phyloP scores from a whole-genome alignment of 257 asterid genomes.

The Phtheirospermum japonicum region DNA sequence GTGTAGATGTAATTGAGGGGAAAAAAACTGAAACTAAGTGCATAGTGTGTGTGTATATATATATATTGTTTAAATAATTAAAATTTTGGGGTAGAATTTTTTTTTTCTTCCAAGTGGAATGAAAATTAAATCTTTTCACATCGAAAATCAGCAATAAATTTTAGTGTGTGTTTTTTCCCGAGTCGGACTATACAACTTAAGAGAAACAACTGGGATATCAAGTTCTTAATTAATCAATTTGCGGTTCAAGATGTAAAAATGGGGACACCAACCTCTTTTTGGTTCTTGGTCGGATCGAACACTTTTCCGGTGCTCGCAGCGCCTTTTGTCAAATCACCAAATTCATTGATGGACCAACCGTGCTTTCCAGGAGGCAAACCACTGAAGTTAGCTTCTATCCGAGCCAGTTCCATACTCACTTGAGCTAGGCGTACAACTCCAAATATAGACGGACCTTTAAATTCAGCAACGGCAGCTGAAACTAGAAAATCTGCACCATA shows the following conservation, averaged over 20 bases:
- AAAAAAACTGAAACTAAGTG: too few relatives aligned
- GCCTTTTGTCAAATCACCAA: constrained; percentile 85
- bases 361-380: constrained; percentile 86
- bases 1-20: too few relatives aligned
- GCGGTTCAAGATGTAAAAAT: neutral
- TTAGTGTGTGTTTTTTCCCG: too few relatives aligned
- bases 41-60: too few relatives aligned
- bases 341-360: constrained; percentile 85
- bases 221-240: neutral
- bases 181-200: too few relatives aligned
- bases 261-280: constrained; percentile 38
- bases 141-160: too few relatives aligned
- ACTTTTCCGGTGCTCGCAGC: constrained; percentile 90
- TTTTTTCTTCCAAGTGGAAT: too few relatives aligned
- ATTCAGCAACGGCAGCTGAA: constrained; percentile 91
- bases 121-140: too few relatives aligned
- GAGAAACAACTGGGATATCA: neutral
- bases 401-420: constrained; percentile 76
- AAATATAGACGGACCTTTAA: constrained; percentile 76
- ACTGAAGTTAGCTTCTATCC: constrained; percentile 86
- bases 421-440: constrained; percentile 95
- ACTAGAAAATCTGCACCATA: constrained; percentile 69
- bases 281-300: constrained; percentile 49
- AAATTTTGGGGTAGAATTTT: too few relatives aligned
- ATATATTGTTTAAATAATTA: too few relatives aligned